Base-by-base conservation (phyloP, 129 eudicot genomes). In the Flaveria sonorensis region DNA sequence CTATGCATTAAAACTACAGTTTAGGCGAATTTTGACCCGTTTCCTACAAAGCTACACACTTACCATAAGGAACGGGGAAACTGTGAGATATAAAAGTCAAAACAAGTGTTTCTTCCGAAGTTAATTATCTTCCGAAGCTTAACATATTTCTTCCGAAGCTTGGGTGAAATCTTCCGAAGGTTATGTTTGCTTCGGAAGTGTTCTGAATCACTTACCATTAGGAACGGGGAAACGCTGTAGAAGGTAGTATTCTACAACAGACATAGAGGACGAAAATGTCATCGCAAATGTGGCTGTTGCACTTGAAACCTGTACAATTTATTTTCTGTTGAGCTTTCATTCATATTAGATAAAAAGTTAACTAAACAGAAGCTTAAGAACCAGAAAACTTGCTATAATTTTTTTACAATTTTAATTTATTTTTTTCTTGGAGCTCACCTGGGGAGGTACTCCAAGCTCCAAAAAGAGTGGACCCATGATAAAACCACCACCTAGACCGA, bases 261-360 rank as follows among this genome's bases (percentile, higher is more conserved):
- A 94, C 97, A 94, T 94, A 30, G 97, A 94, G 6, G 98, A 89
- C 62, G 98, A 94, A 82, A 94, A 94, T 82, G 86, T 89, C 98
- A 94, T 94, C n/a, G 97, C 98, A 75, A 94, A 94, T 52, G 96
- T 94, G 48, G 98, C 97, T 3, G 98, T 94, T 73, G 98, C 98
- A 91, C 98, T 94, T 83, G 98, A 83, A 74, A 94, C 98, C 98
- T 94, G 85, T 64, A 65, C n/a, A 65, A 24, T 43, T 43, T 10
- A 59, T 18, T 28, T 43, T 39, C 77, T 21, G 13, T 45, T 26
- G 62, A 26, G 23, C 68, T 51, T 67, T 20, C 42, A 57, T 14
- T 32, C 45, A 28, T 63, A 15, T 13, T 28, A 61, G 42, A 61
- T 61, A 59, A 57, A 21, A 10, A 3, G 10, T 24, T 20, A 2